Percentiles rank a stretch among this genome's conserved stretches.
These are phyloP conservation scores for Cucurbita pepo DNA, from an alignment of 306 rosid genomes.

Conservation along the genomic window DNA sequence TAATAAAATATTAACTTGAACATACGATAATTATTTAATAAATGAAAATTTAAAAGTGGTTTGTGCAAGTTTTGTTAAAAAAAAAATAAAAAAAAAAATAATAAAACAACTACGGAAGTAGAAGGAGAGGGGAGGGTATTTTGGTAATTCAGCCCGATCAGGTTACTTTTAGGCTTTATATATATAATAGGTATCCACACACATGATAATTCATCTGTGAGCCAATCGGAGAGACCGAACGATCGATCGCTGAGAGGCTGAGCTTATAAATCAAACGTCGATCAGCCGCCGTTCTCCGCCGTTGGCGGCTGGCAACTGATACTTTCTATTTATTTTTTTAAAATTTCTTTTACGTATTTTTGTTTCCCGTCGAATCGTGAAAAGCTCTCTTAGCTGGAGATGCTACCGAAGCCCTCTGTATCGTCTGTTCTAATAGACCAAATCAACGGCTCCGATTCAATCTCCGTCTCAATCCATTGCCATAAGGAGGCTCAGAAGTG, in stretches of 20 bases:
- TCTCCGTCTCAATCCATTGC: not conserved
- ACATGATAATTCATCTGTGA: not conserved
- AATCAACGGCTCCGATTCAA: slow-evolving; percentile 16
- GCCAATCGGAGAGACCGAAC: not conserved
- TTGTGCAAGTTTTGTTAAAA: no score
- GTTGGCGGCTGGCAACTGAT: not conserved
- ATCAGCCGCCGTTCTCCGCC: not conserved
- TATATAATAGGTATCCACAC: not conserved
- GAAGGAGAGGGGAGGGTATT: not conserved
- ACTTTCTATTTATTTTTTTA: not conserved
- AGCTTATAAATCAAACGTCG: not conserved
- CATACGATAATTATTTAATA: no score
- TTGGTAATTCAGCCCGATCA: not conserved
- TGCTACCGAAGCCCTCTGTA: slow-evolving; percentile 37
- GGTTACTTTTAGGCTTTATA: not conserved
- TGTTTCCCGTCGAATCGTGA: not conserved
- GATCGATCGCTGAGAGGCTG: not conserved
- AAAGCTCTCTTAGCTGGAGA: slow-evolving; percentile 1
- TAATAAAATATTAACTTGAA: no score
- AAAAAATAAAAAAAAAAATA: no score
- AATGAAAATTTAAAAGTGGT: no score
- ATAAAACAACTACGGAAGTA: not conserved
- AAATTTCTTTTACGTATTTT: not conserved
- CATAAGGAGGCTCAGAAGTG: slow-evolving; percentile 3
- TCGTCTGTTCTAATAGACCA: slow-evolving; percentile 37